Conservation (phyloP, 2,329 filamentous ascomycete genomes). For the Aspergillus ochraceoroseus region DNA sequence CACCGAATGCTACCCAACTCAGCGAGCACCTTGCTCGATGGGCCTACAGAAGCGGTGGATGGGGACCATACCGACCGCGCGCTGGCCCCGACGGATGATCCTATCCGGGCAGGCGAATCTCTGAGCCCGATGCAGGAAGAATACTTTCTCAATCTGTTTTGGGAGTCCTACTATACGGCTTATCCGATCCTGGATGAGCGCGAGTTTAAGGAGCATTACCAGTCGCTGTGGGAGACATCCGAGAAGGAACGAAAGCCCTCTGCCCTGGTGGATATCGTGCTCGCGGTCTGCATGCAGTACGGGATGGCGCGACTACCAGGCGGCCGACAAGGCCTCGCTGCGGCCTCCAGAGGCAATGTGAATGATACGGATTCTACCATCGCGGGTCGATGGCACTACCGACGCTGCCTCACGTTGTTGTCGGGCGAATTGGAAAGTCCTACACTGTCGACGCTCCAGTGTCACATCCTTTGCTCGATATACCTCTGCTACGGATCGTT, state of each 20-base stretch:
- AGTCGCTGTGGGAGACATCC: constrained; percentile 37
- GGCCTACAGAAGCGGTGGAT: neutral
- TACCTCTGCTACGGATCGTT: constrained; percentile 50
- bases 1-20: constrained; percentile 3
- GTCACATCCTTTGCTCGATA: constrained; percentile 43
- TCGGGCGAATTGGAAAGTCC: constrained; percentile 47
- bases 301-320: constrained; percentile 25
- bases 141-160: constrained; percentile 47
- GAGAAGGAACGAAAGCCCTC: constrained; percentile 40
- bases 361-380: constrained; percentile 36
- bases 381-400: constrained; percentile 47
- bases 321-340: neutral
- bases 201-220: constrained; percentile 45
- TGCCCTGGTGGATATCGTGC: constrained; percentile 50
- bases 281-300: constrained; percentile 52
- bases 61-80: neutral
- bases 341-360: neutral
- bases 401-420: constrained; percentile 45
- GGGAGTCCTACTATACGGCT: constrained; percentile 45
- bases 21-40: constrained; percentile 1
- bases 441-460: constrained; percentile 47
- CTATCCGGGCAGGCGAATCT: neutral
- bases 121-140: constrained; percentile 40
- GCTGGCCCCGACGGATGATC: neutral
- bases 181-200: constrained; percentile 45